Evolutionary conservation across 257 asterid genomes (phyloP), one percentile per base, ranked within the genome.

Genomic region (Ligustrum vulgare): DNA sequence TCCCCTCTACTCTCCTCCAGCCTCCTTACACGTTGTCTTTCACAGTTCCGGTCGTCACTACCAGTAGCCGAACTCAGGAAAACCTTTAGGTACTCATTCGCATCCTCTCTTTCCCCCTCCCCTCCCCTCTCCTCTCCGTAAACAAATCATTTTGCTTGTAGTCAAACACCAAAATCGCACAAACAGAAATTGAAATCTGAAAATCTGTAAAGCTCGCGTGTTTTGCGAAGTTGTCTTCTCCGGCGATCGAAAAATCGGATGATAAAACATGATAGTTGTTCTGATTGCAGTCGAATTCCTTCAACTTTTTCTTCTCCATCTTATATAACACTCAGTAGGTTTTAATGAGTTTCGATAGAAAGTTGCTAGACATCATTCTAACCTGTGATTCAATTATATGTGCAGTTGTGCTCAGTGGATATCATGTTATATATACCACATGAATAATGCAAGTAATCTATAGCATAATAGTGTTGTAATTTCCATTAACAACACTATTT

Each of bases 191-290:
- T 28, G 62, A 64, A 75, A 51, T 82, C 86, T 71, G 36, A 31
- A 78, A 82, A 75, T 80, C 84, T 69, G 36, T 36, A 75, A 82
- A 75, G 28, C 66, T 65, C 70, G 85, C 77, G 72, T 67, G 75
- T 78, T 74, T 41, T 75, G 71, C 78, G 36, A 33, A 63, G 76
- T 34, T 69, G n/a, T 72, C 81, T 77, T 70, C 33, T 70, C 88
- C 81, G 79, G 74, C 76, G 91, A 85, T 83, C 84, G 60, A 16
- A 3, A 49, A 54, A 79, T 79, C 82, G 81, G 87, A 87, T 86
- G 92, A 85, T 85, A 87, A 80, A 76, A 49, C 71, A 60, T 60
- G 33, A 22, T 60, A 23, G 4, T 23, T 22, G 7, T 60, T 60
- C 67, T 25, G 67, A 60, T 60, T 60, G 67, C 33, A 60, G 34